phyloP scores from a whole-genome alignment of 768 basidiomycete genomes.

The Megacollybia marginata region DNA sequence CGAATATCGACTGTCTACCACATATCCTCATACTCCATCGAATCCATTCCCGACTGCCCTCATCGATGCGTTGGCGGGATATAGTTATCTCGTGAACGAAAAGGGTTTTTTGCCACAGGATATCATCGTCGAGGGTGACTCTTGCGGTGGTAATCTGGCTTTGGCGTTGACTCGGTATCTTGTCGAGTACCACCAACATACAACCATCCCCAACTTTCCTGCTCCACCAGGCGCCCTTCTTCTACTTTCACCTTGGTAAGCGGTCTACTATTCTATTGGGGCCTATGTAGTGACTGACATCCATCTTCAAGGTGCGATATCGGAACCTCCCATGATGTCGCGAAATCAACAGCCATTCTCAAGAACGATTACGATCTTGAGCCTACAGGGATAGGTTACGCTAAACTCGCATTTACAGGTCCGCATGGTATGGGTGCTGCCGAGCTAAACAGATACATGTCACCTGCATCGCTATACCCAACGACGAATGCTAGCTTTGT shows the following conservation, averaged over 20 bases:
- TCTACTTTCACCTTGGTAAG: neutral
- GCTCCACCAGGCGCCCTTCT: neutral
- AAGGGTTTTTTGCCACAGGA: conserved; percentile 32
- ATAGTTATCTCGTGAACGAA: conserved; percentile 37
- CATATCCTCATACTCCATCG: conserved; percentile 15
- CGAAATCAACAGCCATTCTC: neutral
- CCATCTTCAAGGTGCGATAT: no score
- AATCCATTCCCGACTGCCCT: conserved; percentile 48
- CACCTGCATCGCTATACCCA: conserved; percentile 10
- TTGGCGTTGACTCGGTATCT: conserved; percentile 32
- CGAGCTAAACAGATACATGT: conserved; percentile 21
- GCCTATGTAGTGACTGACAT: neutral
- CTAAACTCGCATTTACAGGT: conserved; percentile 16
- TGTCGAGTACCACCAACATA: conserved; percentile 1
- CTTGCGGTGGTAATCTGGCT: conserved; percentile 47
- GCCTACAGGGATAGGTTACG: conserved; percentile 4
- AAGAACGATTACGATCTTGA: neutral
- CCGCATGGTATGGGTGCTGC: conserved; percentile 18
- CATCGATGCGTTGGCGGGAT: conserved; percentile 44
- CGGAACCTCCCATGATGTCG: no score
- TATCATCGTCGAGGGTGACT: conserved; percentile 45
- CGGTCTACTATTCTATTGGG: neutral
- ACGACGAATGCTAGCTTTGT: conserved; percentile 14
- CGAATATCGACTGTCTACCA: conserved; percentile 40
- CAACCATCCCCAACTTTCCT: neutral